A percentile compares a stretch with the other conserved stretches of the same genome.
Evolutionary conservation across 768 basidiomycete genomes (phyloP).

Genomic region (Chalciporus chontae): DNA sequence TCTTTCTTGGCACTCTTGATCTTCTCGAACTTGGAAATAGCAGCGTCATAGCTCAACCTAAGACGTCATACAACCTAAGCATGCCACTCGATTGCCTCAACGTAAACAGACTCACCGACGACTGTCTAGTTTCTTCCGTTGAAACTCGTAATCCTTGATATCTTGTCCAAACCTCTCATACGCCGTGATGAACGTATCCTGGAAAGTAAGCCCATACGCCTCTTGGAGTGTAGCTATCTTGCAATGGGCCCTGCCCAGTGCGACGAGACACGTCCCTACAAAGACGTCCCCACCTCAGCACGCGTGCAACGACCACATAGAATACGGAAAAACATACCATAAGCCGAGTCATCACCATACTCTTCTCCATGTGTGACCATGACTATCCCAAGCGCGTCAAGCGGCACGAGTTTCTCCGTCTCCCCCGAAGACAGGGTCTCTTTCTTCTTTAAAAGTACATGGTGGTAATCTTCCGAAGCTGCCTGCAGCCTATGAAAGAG

Average conservation of each 20-base stretch:
- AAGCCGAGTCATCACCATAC: constrained; percentile 71
- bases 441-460: constrained; percentile 72
- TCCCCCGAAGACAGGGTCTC: constrained; percentile 59
- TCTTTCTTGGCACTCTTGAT: constrained; percentile 73
- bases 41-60: constrained; percentile 78
- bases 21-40: constrained; percentile 65
- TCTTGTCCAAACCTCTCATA: constrained; percentile 64
- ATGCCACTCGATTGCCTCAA: neutral
- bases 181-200: constrained; percentile 68
- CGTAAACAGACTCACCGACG: constrained; percentile 50
- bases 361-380: constrained; percentile 87
- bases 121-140: constrained; percentile 85
- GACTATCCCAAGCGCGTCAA: constrained; percentile 79
- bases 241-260: constrained; percentile 80
- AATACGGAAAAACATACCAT: constrained; percentile 42
- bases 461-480: constrained; percentile 70
- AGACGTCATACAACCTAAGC: neutral
- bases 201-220: constrained; percentile 66
- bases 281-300: neutral
- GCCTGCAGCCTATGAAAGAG: constrained; percentile 52
- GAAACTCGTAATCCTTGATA: constrained; percentile 77
- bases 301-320: neutral
- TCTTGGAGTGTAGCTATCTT: constrained; percentile 84
- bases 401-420: constrained; percentile 64
- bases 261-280: constrained; percentile 67